Conservation (phyloP, 805 yeast genomes). For the Zygotorulaspora danielsina region DNA sequence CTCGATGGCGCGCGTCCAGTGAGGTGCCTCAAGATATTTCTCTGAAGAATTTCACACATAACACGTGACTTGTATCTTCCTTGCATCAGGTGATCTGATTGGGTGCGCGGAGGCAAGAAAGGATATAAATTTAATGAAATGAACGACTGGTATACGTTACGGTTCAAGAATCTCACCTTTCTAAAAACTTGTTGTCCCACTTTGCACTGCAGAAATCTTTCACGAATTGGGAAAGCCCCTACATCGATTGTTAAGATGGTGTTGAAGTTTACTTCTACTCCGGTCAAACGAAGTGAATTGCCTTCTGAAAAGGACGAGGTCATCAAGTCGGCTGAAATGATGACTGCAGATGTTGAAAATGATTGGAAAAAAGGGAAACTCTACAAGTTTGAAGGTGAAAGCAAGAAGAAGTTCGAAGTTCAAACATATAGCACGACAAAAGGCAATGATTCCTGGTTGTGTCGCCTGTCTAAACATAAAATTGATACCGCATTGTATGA, state of each 20-base stretch:
- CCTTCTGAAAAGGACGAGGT: conserved; percentile 16
- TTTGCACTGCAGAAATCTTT: too few relatives aligned
- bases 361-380: conserved; percentile 36
- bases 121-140: too few relatives aligned
- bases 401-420: conserved; percentile 28
- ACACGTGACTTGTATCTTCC: background rate
- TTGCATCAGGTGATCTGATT: too few relatives aligned
- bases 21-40: too few relatives aligned
- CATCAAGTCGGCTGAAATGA: conserved; percentile 22
- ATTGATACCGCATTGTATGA: conserved; percentile 20
- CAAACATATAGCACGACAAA: conserved; percentile 32
- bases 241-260: conserved; percentile 5
- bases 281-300: conserved; percentile 13
- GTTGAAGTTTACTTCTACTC: conserved; percentile 5
- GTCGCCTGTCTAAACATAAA: conserved; percentile 31
- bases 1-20: background rate
- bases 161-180: too few relatives aligned
- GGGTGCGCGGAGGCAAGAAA: too few relatives aligned
- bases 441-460: conserved; percentile 36
- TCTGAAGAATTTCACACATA: background rate
- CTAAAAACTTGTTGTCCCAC: too few relatives aligned
- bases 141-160: too few relatives aligned
- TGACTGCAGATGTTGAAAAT: conserved; percentile 21
- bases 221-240: too few relatives aligned
- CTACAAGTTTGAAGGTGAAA: conserved; percentile 28